Percentiles rank a stretch among this genome's conserved stretches.
Conservation (phyloP, 495 filamentous ascomycete species). For the Neurospora africana region DNA sequence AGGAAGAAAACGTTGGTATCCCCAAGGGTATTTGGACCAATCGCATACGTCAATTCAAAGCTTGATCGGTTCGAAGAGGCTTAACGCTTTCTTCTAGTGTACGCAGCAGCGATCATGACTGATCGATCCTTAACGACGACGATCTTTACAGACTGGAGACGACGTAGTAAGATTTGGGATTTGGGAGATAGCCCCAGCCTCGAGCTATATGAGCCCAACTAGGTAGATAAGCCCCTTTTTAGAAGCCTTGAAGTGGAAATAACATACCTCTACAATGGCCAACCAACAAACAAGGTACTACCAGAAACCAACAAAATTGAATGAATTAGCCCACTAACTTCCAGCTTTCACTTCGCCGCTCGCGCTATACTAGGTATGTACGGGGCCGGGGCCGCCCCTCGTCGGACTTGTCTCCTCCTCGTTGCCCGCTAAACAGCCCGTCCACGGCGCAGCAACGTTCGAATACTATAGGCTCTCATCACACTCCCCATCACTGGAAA, state of each 20-base stretch:
- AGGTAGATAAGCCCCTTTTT: neutral
- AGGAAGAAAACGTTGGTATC: too few relatives aligned
- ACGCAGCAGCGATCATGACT: neutral
- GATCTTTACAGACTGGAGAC: neutral
- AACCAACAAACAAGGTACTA: neutral
- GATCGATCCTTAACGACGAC: neutral
- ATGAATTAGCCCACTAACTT: neutral
- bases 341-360: neutral
- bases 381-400: neutral
- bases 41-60: neutral
- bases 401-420: neutral
- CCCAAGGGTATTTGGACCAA: neutral
- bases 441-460: neutral
- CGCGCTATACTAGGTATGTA: neutral
- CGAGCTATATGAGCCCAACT: neutral
- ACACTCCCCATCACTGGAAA: neutral
- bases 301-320: neutral
- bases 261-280: neutral
- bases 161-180: neutral
- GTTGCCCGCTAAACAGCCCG: neutral
- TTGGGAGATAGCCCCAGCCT: neutral
- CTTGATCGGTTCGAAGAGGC: neutral
- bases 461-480: neutral
- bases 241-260: neutral
- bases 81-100: neutral